A percentile compares a stretch with the other conserved stretches of the same genome.
phyloP scores from a whole-genome alignment of 2,329 filamentous ascomycete species.

The Fusarium redolens region DNA sequence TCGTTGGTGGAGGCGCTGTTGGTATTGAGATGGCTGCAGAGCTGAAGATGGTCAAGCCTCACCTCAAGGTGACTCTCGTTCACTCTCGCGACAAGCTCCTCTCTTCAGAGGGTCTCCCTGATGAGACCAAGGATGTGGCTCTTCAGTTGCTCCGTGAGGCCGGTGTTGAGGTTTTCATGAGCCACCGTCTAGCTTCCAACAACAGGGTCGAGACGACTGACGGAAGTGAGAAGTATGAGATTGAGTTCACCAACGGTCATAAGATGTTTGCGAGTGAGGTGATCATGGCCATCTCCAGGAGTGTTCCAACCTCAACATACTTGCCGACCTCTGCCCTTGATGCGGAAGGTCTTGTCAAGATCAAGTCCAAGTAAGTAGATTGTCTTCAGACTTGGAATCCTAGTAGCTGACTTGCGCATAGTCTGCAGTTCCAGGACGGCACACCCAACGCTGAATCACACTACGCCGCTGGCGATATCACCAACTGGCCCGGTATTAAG shows the following conservation, averaged over 20 bases:
- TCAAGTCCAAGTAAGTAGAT: slow-evolving; percentile 62
- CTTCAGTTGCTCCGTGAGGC: slow-evolving; percentile 68
- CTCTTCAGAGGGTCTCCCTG: slow-evolving; percentile 77
- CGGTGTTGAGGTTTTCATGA: slow-evolving; percentile 74
- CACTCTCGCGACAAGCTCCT: slow-evolving; percentile 78
- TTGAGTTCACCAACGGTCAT: slow-evolving; percentile 70
- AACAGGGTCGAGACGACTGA: slow-evolving; percentile 59
- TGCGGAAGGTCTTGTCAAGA: slow-evolving; percentile 73
- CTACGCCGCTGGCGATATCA: slow-evolving; percentile 77
- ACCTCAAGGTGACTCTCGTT: slow-evolving; percentile 75
- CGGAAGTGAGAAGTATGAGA: slow-evolving; percentile 55
- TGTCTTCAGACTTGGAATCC: neutral
- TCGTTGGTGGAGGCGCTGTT: slow-evolving; percentile 83
- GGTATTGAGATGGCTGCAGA: slow-evolving; percentile 87
- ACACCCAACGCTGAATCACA: slow-evolving; percentile 70
- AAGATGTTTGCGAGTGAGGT: slow-evolving; percentile 72
- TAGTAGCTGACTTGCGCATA: slow-evolving; percentile 40
- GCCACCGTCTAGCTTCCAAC: slow-evolving; percentile 65
- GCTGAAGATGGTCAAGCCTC: slow-evolving; percentile 74
- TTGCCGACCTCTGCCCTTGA: slow-evolving; percentile 70
- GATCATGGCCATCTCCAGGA: slow-evolving; percentile 75
- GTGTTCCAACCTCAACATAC: slow-evolving; percentile 70
- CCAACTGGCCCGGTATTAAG: slow-evolving; percentile 81
- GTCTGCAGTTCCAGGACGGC: slow-evolving; percentile 64
- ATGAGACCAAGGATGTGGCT: slow-evolving; percentile 73